A percentile compares a stretch with the other conserved stretches of the same genome.
These are phyloP conservation scores for Spongiforma sp. DNA, from an alignment of 1,284 basidiomycete genomes.

Conservation along the genomic window DNA sequence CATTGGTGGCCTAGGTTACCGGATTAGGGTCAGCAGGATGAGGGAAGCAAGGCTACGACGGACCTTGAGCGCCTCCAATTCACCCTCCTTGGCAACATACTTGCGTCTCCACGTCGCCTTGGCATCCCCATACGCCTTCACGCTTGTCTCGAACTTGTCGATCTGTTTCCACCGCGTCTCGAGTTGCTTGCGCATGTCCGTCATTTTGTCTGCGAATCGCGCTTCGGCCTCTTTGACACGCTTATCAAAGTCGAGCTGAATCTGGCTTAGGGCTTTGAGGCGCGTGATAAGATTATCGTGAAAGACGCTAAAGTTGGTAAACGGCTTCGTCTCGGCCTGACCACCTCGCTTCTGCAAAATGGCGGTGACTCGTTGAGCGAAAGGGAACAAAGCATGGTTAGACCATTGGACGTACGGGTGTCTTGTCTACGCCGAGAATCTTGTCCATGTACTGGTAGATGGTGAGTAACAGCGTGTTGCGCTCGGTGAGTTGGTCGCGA, in stretches of 20 bases:
- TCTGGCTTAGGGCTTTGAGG: conserved; percentile 82
- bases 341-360: conserved; percentile 65
- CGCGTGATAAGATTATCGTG: conserved; percentile 93
- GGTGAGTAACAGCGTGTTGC: conserved; percentile 89
- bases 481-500: conserved; percentile 89
- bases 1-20: conserved; percentile 66
- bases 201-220: conserved; percentile 73
- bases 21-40: not conserved
- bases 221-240: conserved; percentile 83
- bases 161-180: conserved; percentile 91
- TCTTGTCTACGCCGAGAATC: conserved; percentile 88
- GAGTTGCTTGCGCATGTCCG: conserved; percentile 85
- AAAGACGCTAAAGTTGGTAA: conserved; percentile 93
- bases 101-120: conserved; percentile 90
- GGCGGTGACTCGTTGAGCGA: conserved; percentile 3
- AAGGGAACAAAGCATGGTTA: not conserved
- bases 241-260: conserved; percentile 88
- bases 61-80: conserved; percentile 87
- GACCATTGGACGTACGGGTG: conserved; percentile 61
- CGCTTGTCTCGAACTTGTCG: conserved; percentile 89
- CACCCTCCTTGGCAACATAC: conserved; percentile 83
- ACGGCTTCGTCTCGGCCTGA: conserved; percentile 85
- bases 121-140: conserved; percentile 85
- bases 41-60: conserved; percentile 1
- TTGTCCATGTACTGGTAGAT: conserved; percentile 97